Percentiles rank a stretch among this genome's conserved stretches.
Conservation (phyloP, 2,329 filamentous ascomycete species). For the Alternaria triticina region DNA sequence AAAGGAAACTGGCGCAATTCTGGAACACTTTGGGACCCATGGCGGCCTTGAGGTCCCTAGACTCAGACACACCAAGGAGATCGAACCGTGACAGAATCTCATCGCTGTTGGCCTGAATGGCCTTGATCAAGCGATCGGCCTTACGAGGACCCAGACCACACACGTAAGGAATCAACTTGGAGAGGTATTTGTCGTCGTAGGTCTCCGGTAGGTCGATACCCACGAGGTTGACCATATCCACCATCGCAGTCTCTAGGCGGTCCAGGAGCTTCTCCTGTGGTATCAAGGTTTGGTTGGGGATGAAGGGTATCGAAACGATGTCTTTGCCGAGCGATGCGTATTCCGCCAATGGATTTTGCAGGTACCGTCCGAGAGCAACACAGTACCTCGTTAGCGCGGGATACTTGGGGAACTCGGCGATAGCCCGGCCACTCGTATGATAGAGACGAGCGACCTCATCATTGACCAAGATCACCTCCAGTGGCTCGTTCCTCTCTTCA, state of each 20-base stretch:
- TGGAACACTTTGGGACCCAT: constrained; percentile 92
- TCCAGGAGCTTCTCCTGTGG: constrained; percentile 86
- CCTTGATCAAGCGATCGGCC: constrained; percentile 82
- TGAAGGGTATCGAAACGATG: constrained; percentile 84
- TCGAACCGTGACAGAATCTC: constrained; percentile 83
- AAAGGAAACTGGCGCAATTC: constrained; percentile 96
- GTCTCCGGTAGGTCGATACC: constrained; percentile 96
- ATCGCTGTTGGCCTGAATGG: constrained; percentile 90
- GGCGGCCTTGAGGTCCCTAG: constrained; percentile 43
- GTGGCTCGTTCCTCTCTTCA: constrained; percentile 74
- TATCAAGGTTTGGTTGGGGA: constrained; percentile 86
- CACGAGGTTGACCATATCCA: constrained; percentile 97
- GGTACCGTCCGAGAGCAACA: constrained; percentile 84
- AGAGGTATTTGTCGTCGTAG: constrained; percentile 78
- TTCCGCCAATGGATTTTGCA: constrained; percentile 95
- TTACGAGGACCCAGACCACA: constrained; percentile 92
- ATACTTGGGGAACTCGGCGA: constrained; percentile 80
- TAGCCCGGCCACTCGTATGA: constrained; percentile 83
- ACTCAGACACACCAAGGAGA: constrained; percentile 83
- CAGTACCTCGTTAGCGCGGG: constrained; percentile 85
- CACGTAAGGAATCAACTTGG: constrained; percentile 87
- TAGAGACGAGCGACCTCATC: constrained; percentile 97
- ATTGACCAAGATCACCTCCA: constrained; percentile 91
- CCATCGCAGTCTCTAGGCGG: constrained; percentile 92
- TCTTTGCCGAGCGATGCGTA: constrained; percentile 93